Base-by-base conservation (phyloP, 2,329 filamentous ascomycete genomes). In the Elsinoe perseae region DNA sequence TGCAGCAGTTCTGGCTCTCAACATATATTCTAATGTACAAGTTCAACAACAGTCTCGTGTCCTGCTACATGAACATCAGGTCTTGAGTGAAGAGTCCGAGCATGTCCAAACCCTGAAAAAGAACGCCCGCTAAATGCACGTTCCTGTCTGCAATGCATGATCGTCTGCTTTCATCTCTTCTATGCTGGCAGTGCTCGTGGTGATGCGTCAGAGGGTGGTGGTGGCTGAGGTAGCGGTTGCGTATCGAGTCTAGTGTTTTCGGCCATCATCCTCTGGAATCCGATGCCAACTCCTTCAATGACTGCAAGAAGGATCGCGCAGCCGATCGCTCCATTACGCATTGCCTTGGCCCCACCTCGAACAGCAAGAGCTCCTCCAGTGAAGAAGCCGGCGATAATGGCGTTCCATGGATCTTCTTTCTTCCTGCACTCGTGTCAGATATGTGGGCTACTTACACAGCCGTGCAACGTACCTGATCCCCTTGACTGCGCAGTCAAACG, bases 371-470 rank as follows among this genome's bases (percentile, higher is more conserved):
- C 83, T 64, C 93, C 93, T 67, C 90, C 91, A 3, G 93, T 97
- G 73, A 96, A 92, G 80, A 96, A 96, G 55, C 93, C 93, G 40
- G 92, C 93, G 65, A 92, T 95, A 71, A 98, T 97, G 67, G 91
- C 90, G 75, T 97, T 97, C 77, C 90, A 97, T 12, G 93, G 90
- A 71, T 97, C 93, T 73, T 98, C 93, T 84, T 96, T 97, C 80
- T 93, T 89, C 34, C 54, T 57, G 32, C 3, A 16, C 1, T 21
- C 25, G 16, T 55, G 50, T 62, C 34, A 58, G 60, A 58, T 46
- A 42, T n/a, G 48, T 50, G 16, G 30, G 20, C 16, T 20, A 10
- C n/a, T 4, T 38, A n/a, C 16, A 38, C 32, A 21, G 25, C 16
- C 12, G 27, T 38, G 23, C 20, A 9, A 21, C 25, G 25, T 56